These are phyloP conservation scores for Neurospora africana DNA, from an alignment of 495 filamentous ascomycete species.

Conservation along the genomic window DNA sequence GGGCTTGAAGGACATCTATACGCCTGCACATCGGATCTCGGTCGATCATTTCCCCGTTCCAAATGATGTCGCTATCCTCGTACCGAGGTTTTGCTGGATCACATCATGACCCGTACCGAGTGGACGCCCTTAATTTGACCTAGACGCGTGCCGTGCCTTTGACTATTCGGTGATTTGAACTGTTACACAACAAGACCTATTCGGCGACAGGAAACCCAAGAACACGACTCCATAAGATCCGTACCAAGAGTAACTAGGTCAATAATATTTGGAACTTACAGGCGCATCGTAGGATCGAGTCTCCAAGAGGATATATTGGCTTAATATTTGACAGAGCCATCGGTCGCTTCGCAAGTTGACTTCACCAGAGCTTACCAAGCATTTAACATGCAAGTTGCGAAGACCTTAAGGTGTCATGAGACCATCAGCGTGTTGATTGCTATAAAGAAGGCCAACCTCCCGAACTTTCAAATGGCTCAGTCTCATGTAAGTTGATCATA, in stretches of 20 bases:
- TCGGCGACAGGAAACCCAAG: background rate
- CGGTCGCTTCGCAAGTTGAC: background rate
- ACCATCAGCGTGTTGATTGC: background rate
- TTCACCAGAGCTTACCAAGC: background rate
- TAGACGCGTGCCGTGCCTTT: background rate
- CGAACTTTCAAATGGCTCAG: background rate
- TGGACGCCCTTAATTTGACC: background rate
- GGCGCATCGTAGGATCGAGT: background rate
- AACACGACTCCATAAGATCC: background rate
- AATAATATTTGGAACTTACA: background rate
- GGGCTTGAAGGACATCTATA: background rate
- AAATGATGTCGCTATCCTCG: background rate
- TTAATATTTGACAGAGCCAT: background rate
- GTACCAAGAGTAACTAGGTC: background rate
- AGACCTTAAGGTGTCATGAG: background rate
- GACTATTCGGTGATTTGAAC: too few species aligned
- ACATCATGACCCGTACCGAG: background rate
- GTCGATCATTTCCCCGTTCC: background rate
- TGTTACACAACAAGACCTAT: background rate
- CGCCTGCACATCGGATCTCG: background rate
- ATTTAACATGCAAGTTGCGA: background rate
- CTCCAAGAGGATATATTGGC: background rate
- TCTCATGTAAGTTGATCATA: background rate
- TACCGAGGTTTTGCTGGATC: background rate
- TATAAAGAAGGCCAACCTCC: background rate